Conservation (phyloP, 345 rosid genomes). For the Cardamine chenopodiifolia region DNA sequence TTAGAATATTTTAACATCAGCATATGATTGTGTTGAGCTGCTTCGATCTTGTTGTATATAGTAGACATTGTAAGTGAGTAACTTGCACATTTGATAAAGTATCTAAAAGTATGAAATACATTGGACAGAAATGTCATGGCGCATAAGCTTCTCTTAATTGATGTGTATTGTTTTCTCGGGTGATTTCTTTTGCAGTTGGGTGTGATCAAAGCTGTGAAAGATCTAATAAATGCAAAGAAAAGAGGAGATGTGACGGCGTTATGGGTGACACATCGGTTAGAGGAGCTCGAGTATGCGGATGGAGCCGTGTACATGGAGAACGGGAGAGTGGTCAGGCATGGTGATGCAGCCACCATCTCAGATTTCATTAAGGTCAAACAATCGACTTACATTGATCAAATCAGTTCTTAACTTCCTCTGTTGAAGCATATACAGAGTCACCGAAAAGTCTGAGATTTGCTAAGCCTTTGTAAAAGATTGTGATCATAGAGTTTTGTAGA, state of each 20-base stretch:
- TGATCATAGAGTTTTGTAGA: slow-evolving; percentile 15
- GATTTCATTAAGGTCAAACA: slow-evolving; percentile 62
- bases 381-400: slow-evolving; percentile 54
- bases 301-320: slow-evolving; percentile 91
- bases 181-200: slow-evolving; percentile 54
- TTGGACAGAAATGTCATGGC: not conserved
- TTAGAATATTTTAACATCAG: not conserved
- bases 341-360: slow-evolving; percentile 61
- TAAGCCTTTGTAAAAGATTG: slow-evolving; percentile 7
- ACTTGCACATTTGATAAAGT: not conserved
- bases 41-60: slow-evolving; percentile 7
- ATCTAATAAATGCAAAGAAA: slow-evolving; percentile 48
- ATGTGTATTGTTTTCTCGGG: slow-evolving; percentile 15
- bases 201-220: slow-evolving; percentile 82
- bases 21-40: slow-evolving; percentile 5
- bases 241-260: slow-evolving; percentile 76
- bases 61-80: slow-evolving; percentile 12
- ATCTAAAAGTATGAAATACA: not conserved
- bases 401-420: slow-evolving; percentile 41
- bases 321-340: slow-evolving; percentile 69
- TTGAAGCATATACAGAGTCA: slow-evolving; percentile 15
- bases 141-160: not conserved
- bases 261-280: slow-evolving; percentile 95
- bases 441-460: slow-evolving; percentile 4
- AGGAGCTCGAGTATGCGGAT: slow-evolving; percentile 86